These are phyloP conservation scores for Thelonectria rubi DNA, from an alignment of 2,329 filamentous ascomycete species.

Conservation along the genomic window DNA sequence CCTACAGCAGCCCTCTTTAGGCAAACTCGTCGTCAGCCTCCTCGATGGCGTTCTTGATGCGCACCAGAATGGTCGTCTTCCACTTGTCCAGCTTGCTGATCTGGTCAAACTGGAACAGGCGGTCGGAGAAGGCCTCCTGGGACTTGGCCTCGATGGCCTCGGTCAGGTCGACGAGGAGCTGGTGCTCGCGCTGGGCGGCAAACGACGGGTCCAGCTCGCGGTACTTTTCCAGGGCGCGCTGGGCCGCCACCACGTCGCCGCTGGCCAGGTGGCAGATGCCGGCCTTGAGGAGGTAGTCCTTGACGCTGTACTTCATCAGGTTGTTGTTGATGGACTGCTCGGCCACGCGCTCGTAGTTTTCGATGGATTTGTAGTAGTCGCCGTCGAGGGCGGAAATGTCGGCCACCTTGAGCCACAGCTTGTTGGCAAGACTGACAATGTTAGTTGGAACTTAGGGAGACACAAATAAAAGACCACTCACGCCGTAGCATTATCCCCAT, in stretches of 20 bases:
- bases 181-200: conserved; percentile 78
- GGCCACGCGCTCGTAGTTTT: conserved; percentile 85
- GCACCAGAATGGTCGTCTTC: conserved; percentile 88
- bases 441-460: neutral
- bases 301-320: conserved; percentile 91
- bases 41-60: conserved; percentile 86
- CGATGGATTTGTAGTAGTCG: conserved; percentile 86
- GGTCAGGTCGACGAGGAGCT: conserved; percentile 80
- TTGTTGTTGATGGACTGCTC: conserved; percentile 84
- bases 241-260: conserved; percentile 78
- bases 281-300: conserved; percentile 94
- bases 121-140: conserved; percentile 84
- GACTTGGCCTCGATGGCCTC: conserved; percentile 80
- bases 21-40: conserved; percentile 56
- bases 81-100: conserved; percentile 95
- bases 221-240: conserved; percentile 84
- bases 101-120: conserved; percentile 89
- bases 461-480: conserved; percentile 55
- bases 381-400: conserved; percentile 83
- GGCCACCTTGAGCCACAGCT: conserved; percentile 90
- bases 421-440: conserved; percentile 79
- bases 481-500: conserved; percentile 85
- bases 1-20: conserved; percentile 36
- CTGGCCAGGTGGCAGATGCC: conserved; percentile 86
- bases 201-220: conserved; percentile 82